Conservation (phyloP, 2,329 filamentous ascomycete genomes). For the Fusarium drepaniforme region DNA sequence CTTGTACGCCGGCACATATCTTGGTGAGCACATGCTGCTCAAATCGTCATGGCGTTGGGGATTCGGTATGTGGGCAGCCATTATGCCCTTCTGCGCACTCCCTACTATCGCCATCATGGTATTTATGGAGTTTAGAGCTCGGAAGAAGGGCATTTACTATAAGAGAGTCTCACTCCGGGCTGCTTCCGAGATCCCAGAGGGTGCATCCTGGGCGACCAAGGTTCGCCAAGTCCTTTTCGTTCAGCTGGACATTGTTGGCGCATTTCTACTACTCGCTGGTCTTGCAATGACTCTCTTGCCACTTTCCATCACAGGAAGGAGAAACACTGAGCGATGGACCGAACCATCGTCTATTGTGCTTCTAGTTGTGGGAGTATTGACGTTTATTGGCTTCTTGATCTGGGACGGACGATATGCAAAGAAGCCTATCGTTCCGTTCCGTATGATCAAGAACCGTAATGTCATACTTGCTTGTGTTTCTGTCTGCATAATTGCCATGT, state of each 20-base stretch:
- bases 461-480: constrained; percentile 32
- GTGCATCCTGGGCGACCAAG: neutral
- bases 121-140: constrained; percentile 25
- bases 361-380: constrained; percentile 17
- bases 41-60: constrained; percentile 32
- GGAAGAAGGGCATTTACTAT: neutral
- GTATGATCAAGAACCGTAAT: constrained; percentile 32
- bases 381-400: constrained; percentile 18
- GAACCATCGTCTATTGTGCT: constrained; percentile 26
- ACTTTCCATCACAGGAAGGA: constrained; percentile 24
- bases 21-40: constrained; percentile 28
- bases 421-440: constrained; percentile 28
- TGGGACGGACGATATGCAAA: constrained; percentile 29
- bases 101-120: constrained; percentile 30
- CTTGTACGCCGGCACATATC: constrained; percentile 30
- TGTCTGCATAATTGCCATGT: constrained; percentile 27
- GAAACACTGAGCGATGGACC: constrained; percentile 28
- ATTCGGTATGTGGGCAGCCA: constrained; percentile 31
- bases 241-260: constrained; percentile 25
- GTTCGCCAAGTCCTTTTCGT: neutral
- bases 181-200: neutral
- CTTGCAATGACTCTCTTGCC: constrained; percentile 31
- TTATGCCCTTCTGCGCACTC: constrained; percentile 21
- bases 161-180: constrained; percentile 15
- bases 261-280: constrained; percentile 25